phyloP scores from a whole-genome alignment of 257 asterid genomes.

The Solanum tacnaense region DNA sequence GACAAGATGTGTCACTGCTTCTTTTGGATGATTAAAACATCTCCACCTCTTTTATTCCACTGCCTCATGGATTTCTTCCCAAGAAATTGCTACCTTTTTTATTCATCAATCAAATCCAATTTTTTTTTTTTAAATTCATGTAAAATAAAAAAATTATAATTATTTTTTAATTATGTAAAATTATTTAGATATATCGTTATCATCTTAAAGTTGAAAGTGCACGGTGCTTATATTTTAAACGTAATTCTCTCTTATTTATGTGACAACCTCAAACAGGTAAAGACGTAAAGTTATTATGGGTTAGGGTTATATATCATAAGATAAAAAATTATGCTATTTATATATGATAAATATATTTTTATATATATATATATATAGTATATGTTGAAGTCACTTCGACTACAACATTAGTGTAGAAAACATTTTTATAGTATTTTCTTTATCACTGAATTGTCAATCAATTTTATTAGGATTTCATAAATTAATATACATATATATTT shows the following conservation, averaged over 20 bases:
- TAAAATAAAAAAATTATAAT: background rate
- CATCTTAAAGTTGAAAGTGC: background rate
- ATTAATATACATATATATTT: too few species aligned
- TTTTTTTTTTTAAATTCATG: too few species aligned
- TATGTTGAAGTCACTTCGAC: too few species aligned
- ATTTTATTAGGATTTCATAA: accelerated
- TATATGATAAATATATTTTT: too few species aligned
- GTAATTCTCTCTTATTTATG: background rate
- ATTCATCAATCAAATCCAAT: background rate
- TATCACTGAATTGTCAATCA: too few species aligned
- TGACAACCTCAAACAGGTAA: too few species aligned
- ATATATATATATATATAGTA: too few species aligned
- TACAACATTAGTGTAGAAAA: accelerated
- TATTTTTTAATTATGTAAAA: background rate
- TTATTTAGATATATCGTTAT: background rate
- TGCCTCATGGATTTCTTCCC: background rate
- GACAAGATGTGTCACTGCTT: background rate
- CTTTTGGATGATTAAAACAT: too few species aligned
- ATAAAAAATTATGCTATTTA: too few species aligned
- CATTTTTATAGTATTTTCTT: accelerated
- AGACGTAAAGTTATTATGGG: too few species aligned
- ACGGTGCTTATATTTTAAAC: accelerated
- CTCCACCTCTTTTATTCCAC: background rate
- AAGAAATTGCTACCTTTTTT: background rate
- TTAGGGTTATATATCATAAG: too few species aligned